These are phyloP conservation scores for Petunia axillaris DNA, from an alignment of 257 asterid genomes.

Conservation along the genomic window DNA sequence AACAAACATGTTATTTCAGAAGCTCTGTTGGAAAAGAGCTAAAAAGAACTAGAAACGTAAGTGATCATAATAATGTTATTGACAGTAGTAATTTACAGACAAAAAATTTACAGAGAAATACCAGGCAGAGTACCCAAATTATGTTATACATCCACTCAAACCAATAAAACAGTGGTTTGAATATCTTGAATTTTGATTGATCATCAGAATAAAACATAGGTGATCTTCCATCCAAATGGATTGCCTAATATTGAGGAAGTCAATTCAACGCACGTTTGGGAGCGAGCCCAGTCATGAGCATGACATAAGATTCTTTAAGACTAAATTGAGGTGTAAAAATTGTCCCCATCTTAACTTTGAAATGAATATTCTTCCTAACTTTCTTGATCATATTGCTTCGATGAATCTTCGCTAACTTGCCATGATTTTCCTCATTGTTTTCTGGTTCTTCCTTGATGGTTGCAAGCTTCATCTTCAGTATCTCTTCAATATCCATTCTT, in stretches of 20 bases:
- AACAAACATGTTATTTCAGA: no score
- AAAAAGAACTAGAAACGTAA: no score
- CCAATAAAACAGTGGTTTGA: no score
- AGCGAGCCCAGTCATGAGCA: constrained; percentile 58
- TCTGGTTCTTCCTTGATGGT: constrained; percentile 66
- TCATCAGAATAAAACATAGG: no score
- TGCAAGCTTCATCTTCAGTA: constrained; percentile 73
- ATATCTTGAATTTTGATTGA: no score
- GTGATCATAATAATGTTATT: no score
- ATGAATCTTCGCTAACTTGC: constrained; percentile 21
- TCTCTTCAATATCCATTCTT: constrained; percentile 61
- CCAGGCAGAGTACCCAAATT: no score
- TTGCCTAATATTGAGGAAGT: constrained; percentile 42
- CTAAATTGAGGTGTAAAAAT: constrained; percentile 44
- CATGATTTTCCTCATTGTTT: constrained; percentile 34
- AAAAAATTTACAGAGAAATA: no score
- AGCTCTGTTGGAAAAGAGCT: no score
- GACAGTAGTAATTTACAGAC: no score
- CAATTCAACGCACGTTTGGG: constrained; percentile 54
- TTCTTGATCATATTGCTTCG: constrained; percentile 25
- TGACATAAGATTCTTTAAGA: constrained; percentile 57
- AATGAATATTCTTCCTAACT: constrained; percentile 43
- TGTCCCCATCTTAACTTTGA: constrained; percentile 49
- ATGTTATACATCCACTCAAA: no score
- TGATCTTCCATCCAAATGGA: no score